Evolutionary conservation across 192 early-diverging fungal species (phyloP).

Genomic region (Chytriomyces sp.): DNA sequence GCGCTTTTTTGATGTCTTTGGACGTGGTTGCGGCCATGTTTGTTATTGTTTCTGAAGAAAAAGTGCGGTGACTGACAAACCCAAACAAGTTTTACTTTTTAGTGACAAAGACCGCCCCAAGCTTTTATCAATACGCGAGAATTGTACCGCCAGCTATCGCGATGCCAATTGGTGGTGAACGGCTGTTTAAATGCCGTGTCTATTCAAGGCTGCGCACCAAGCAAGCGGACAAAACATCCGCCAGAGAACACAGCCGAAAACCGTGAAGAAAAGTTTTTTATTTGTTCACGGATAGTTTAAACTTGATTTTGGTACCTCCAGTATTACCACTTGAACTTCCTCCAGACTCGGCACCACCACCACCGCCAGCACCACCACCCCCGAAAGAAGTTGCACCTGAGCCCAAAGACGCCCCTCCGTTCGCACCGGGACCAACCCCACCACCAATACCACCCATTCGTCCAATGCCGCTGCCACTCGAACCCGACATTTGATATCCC

Average conservation of each 20-base stretch:
- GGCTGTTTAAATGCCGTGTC: no score
- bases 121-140: no score
- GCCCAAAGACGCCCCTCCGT: no score
- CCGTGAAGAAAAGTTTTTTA: not conserved
- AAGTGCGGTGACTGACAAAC: no score
- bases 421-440: not conserved
- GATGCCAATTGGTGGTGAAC: no score
- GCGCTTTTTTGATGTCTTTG: conserved; percentile 47
- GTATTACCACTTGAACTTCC: not conserved
- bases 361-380: not conserved
- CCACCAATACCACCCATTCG: not conserved
- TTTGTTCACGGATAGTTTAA: not conserved
- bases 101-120: no score
- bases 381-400: not conserved
- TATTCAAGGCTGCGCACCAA: no score
- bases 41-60: conserved; percentile 10
- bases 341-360: not conserved
- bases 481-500: no score
- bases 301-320: not conserved
- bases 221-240: no score
- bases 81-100: no score
- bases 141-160: no score
- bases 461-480: not conserved
- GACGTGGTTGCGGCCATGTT: conserved; percentile 5
- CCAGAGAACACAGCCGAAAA: no score